Percentiles rank a stretch among this genome's conserved stretches.
phyloP scores from a whole-genome alignment of 441 rosid species.

The Iberis amara region DNA sequence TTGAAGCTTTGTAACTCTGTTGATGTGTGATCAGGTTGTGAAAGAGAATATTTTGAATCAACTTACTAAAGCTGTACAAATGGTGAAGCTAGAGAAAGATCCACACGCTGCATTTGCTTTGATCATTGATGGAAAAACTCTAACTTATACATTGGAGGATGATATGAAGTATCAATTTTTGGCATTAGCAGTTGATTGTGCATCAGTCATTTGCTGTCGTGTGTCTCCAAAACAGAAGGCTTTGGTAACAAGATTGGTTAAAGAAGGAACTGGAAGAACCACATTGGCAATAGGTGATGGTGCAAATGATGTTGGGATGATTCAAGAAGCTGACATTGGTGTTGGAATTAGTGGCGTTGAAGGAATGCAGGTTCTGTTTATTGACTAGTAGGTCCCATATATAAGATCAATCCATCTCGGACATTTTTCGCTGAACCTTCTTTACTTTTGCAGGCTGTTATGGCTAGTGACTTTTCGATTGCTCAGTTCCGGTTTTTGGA shows the following conservation, averaged over 20 bases:
- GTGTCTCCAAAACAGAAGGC: constrained; percentile 97
- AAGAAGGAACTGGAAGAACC: constrained; percentile 84
- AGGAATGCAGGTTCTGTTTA: constrained; percentile 85
- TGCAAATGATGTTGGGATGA: constrained; percentile 98
- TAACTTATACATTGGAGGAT: constrained; percentile 65
- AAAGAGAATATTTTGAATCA: constrained; percentile 65
- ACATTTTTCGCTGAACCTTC: constrained; percentile 13
- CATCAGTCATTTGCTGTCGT: constrained; percentile 90
- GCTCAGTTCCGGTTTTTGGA: constrained; percentile 90
- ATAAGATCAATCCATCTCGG: neutral
- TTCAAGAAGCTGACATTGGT: constrained; percentile 97
- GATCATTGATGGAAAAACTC: constrained; percentile 81
- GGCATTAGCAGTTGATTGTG: constrained; percentile 76
- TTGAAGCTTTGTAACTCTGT: constrained; percentile 24
- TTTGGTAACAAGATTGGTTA: constrained; percentile 80
- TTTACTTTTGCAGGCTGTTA: constrained; percentile 69
- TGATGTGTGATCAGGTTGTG: constrained; percentile 42
- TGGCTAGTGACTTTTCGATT: constrained; percentile 94
- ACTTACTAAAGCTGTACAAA: constrained; percentile 76
- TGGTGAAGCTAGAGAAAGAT: constrained; percentile 81
- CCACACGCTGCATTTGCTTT: constrained; percentile 91
- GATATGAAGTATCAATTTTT: constrained; percentile 72
- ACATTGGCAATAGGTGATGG: constrained; percentile 94
- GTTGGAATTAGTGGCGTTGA: constrained; percentile 96
- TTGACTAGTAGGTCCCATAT: neutral